These are phyloP conservation scores for Arthromyces matolae DNA, from an alignment of 768 basidiomycete genomes.

Conservation along the genomic window DNA sequence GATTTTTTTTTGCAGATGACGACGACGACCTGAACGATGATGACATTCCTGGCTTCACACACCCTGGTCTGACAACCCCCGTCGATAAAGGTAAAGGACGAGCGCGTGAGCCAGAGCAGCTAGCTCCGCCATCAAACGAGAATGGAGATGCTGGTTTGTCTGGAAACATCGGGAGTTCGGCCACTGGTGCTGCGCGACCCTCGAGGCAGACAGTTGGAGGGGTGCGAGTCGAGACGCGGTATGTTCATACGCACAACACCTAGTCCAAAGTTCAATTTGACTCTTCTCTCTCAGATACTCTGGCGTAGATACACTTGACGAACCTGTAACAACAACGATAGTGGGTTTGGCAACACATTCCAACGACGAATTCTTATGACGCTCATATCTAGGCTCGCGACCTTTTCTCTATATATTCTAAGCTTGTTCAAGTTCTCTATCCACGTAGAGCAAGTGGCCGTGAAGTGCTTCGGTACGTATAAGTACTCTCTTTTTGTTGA, in stretches of 20 bases:
- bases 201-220: constrained; percentile 76
- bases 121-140: constrained; percentile 40
- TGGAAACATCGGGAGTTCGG: constrained; percentile 67
- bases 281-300: constrained; percentile 49
- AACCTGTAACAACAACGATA: constrained; percentile 86
- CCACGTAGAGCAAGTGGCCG: constrained; percentile 71
- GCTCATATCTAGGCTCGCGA: constrained; percentile 66
- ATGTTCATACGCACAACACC: constrained; percentile 17
- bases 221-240: constrained; percentile 86
- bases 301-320: constrained; percentile 87
- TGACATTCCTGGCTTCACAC: constrained; percentile 74
- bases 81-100: constrained; percentile 72
- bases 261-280: not conserved
- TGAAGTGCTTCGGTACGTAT: constrained; percentile 72
- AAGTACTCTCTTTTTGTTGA: not conserved
- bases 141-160: constrained; percentile 43
- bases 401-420: constrained; percentile 84
- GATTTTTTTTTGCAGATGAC: constrained; percentile 58
- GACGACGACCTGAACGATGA: constrained; percentile 85
- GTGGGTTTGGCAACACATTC: constrained; percentile 40
- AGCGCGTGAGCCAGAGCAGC: constrained; percentile 52
- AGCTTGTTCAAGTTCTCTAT: constrained; percentile 91
- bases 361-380: constrained; percentile 5
- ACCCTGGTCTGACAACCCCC: constrained; percentile 52
- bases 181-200: constrained; percentile 35